A percentile compares a stretch with the other conserved stretches of the same genome.
Evolutionary conservation across 495 filamentous ascomycete species (phyloP).

Genomic region (Cryomyces minteri): DNA sequence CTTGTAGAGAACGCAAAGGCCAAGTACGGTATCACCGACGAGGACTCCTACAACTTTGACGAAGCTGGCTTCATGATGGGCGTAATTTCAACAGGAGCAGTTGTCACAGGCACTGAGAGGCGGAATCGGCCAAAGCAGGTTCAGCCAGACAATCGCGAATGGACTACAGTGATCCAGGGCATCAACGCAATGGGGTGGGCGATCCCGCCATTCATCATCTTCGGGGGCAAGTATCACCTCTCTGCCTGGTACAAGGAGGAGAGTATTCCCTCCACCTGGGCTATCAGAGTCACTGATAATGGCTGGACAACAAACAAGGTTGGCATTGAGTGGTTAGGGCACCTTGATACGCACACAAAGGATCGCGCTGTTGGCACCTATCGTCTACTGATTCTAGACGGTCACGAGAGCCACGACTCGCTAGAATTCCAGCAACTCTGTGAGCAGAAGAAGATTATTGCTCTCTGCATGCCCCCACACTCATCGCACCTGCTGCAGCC

Average conservation of each 20-base stretch:
- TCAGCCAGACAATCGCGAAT: background rate
- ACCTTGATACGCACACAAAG: background rate
- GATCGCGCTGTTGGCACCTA: background rate
- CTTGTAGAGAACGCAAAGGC: slow-evolving; percentile 15
- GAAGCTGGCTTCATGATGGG: slow-evolving; percentile 21
- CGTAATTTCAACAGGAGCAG: background rate
- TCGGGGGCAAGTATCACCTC: background rate
- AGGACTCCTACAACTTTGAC: slow-evolving; percentile 30
- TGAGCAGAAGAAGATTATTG: slow-evolving; percentile 6
- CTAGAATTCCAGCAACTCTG: slow-evolving; percentile 11
- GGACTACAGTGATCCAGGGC: slow-evolving; percentile 1
- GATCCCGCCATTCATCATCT: slow-evolving; percentile 2
- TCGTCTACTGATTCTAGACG: background rate
- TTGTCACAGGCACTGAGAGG: slow-evolving; percentile 1
- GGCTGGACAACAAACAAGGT: background rate
- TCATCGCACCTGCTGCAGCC: slow-evolving; percentile 13
- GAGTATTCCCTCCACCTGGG: background rate
- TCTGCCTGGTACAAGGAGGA: background rate
- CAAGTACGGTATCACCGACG: slow-evolving; percentile 21
- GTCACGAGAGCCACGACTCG: slow-evolving; percentile 15
- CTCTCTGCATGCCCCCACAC: slow-evolving; percentile 11
- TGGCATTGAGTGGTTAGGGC: background rate
- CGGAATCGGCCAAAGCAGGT: background rate
- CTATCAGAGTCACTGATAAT: background rate
- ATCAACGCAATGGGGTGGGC: background rate